These are phyloP conservation scores for Areca catechu DNA, from an alignment of 176 grass and related monocot species.

Conservation along the genomic window DNA sequence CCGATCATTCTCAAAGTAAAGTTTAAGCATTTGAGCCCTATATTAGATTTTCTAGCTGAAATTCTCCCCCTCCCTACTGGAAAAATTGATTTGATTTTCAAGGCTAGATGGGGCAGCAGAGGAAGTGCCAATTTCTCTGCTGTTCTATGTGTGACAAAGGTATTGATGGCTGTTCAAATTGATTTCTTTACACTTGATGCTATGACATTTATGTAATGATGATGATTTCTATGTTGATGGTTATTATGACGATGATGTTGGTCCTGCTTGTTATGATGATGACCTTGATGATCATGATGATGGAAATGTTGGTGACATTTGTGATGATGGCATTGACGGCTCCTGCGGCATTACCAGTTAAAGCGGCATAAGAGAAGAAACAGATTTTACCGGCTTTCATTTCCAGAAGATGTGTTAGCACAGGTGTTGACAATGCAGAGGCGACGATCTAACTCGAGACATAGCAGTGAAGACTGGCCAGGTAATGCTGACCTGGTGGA, in stretches of 20 bases:
- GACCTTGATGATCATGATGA: not conserved
- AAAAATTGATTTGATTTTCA: not conserved
- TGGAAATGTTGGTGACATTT: not conserved
- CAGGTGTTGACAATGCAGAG: slow-evolving; percentile 36
- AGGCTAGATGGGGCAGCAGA: not conserved
- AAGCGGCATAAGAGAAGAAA: slow-evolving; percentile 41
- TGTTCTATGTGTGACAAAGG: not conserved
- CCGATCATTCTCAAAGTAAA: too few relatives aligned
- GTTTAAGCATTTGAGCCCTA: too few relatives aligned
- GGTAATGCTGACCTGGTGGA: slow-evolving; percentile 34
- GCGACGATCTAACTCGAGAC: slow-evolving; percentile 16
- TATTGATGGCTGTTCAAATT: not conserved
- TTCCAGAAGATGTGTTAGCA: slow-evolving; percentile 56
- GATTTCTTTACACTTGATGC: not conserved
- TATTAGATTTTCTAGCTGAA: too few relatives aligned
- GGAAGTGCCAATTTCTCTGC: not conserved
- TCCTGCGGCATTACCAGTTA: slow-evolving; percentile 4
- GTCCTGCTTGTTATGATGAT: too few relatives aligned
- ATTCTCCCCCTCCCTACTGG: too few relatives aligned
- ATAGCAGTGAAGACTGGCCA: slow-evolving; percentile 22
- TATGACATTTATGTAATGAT: too few relatives aligned
- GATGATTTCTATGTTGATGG: too few relatives aligned
- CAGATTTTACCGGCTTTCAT: slow-evolving; percentile 28
- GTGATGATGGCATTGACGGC: not conserved
- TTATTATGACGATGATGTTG: too few relatives aligned